Evolutionary conservation across 1,284 basidiomycete species (phyloP).

Genomic region (Lentinus polychrous): DNA sequence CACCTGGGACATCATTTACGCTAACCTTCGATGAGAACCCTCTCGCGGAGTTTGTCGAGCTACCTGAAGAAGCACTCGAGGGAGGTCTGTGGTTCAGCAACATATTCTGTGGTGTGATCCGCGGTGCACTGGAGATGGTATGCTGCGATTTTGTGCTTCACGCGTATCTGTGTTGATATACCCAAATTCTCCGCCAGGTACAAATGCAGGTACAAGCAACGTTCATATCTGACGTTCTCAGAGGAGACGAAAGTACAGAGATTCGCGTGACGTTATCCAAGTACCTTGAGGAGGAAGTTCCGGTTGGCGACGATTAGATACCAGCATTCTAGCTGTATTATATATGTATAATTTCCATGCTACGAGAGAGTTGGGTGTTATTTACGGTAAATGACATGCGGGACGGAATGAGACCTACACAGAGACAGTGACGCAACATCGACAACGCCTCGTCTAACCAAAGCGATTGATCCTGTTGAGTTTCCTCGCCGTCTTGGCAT

Average conservation of each 20-base stretch:
- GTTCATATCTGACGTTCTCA: constrained; percentile 86
- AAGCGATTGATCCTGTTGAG: constrained; percentile 65
- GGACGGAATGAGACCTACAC: neutral
- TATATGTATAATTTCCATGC: neutral
- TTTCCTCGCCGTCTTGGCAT: constrained; percentile 80
- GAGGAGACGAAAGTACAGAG: constrained; percentile 94
- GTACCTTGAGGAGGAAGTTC: constrained; percentile 92
- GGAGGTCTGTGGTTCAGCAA: constrained; percentile 97
- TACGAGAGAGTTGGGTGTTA: neutral
- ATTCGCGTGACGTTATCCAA: constrained; percentile 87
- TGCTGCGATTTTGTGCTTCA: constrained; percentile 19
- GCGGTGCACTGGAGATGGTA: constrained; percentile 97
- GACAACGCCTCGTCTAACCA: neutral
- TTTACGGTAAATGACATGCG: neutral
- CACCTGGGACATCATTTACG: constrained; percentile 59
- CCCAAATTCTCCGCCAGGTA: constrained; percentile 46
- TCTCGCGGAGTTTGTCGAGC: constrained; percentile 93
- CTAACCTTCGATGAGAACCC: constrained; percentile 95
- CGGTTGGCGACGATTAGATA: constrained; percentile 72
- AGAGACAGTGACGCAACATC: neutral
- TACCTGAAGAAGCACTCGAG: constrained; percentile 88
- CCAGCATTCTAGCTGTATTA: neutral
- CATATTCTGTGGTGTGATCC: constrained; percentile 87
- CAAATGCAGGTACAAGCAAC: constrained; percentile 93
- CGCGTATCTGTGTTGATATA: neutral